These are phyloP conservation scores for Didymella lethalis DNA, from an alignment of 2,329 filamentous ascomycete species.

Conservation along the genomic window DNA sequence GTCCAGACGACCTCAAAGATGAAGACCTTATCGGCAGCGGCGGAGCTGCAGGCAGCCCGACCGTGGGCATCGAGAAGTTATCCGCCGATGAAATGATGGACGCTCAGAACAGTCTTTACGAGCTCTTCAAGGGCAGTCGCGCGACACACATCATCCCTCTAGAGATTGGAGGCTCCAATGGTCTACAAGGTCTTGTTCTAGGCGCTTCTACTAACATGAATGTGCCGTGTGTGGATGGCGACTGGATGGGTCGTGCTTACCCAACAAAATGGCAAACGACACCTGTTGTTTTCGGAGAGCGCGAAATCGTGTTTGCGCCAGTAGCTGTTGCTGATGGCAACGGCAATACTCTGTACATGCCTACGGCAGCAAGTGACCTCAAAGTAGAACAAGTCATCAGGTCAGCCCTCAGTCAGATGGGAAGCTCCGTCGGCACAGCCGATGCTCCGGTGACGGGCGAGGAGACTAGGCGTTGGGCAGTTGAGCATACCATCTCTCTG, in stretches of 20 bases:
- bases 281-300: constrained; percentile 53
- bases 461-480: constrained; percentile 49
- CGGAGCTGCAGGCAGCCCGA: constrained; percentile 56
- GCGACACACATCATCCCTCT: constrained; percentile 51
- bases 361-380: constrained; percentile 47
- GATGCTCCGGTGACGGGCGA: constrained; percentile 50
- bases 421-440: constrained; percentile 47
- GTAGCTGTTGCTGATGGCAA: constrained; percentile 53
- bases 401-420: constrained; percentile 49
- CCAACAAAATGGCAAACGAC: constrained; percentile 57
- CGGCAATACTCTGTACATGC: constrained; percentile 53
- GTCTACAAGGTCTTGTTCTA: constrained; percentile 51
- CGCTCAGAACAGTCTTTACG: constrained; percentile 48
- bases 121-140: constrained; percentile 41
- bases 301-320: constrained; percentile 51
- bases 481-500: constrained; percentile 51
- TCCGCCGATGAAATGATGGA: constrained; percentile 54
- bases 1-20: constrained; percentile 54
- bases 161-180: constrained; percentile 60
- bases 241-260: constrained; percentile 59
- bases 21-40: constrained; percentile 56
- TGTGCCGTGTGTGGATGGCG: constrained; percentile 56
- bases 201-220: constrained; percentile 52
- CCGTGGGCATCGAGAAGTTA: constrained; percentile 55
- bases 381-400: constrained; percentile 51